Base-by-base conservation (phyloP, 2,329 filamentous ascomycete genomes). In the Saccharata proteae region DNA sequence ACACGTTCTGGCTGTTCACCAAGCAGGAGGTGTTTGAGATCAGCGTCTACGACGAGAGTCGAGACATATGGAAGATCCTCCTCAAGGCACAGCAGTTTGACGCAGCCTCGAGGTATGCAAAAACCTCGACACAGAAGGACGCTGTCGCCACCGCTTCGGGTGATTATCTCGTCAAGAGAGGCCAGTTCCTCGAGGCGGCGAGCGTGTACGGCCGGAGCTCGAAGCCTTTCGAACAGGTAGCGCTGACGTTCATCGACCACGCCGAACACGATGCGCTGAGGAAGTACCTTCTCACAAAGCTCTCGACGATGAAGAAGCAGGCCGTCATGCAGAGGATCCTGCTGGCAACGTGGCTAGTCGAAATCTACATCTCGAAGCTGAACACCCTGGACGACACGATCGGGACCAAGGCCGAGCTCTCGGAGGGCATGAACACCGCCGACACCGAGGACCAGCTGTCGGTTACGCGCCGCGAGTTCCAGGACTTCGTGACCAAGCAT, bases 1-100 rank as follows among this genome's bases (percentile, higher is more conserved):
- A 88, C 48, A 98, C 90, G 0, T 94, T 88, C 51, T 98, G 92
- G 90, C 69, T 98, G 2, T 93, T 96, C 49, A 96, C 88, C 1
- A 71, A 74, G 0, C 71, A 82, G 35, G 85, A 93, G 47, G 93
- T 98, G 30, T 94, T 85, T 44, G 90, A 98, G 58, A 79, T 98
- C 36, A 81, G 90, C 9, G 79, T 88, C 9, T 79, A 77, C 26
- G 83, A 96, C 34, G 90, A 98, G 54, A 82, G 86, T 43, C 67
- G 90, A 43, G 82, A 96, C 51, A 74, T 96, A 11, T 98, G 90
- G 90, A 83, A 83, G 50, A 83, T 96, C 31, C 81, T 96, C 74
- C 68, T 94, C 36, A 73, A 80, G 46, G 71, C 78, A 42, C 80
- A 92, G 45, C 77, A 90, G 43, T 98, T 93, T 43, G 86, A 94